A percentile compares a stretch with the other conserved stretches of the same genome.
phyloP scores from a whole-genome alignment of 148 eudicot genomes.

The Silene latifolia region DNA sequence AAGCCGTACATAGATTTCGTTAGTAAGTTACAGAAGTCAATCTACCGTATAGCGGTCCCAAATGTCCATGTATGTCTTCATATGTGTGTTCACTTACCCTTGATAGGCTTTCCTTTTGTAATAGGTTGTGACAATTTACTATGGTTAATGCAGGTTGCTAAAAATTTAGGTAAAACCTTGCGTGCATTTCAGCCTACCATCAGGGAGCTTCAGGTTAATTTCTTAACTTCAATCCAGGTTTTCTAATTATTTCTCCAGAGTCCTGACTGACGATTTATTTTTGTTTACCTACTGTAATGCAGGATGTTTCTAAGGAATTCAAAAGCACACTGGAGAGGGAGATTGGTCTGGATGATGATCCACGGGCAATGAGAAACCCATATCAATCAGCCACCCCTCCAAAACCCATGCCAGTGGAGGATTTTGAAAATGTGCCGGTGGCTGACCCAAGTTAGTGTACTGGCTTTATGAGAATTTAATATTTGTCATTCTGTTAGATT shows the following conservation, averaged over 20 bases:
- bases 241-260: background rate
- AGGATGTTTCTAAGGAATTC: conserved; percentile 97
- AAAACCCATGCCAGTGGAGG: conserved; percentile 32
- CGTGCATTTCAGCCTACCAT: conserved; percentile 94
- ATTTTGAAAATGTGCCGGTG: conserved; percentile 28
- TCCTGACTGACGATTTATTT: background rate
- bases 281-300: conserved; percentile 7
- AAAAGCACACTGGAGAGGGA: conserved; percentile 89
- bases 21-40: background rate
- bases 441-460: conserved; percentile 65
- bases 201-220: conserved; percentile 79
- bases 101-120: conserved; percentile 3
- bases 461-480: background rate
- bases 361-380: conserved; percentile 32
- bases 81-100: background rate
- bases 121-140: conserved; percentile 6
- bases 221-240: background rate
- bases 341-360: conserved; percentile 85
- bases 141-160: conserved; percentile 65
- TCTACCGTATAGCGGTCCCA: background rate
- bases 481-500: background rate
- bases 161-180: conserved; percentile 78
- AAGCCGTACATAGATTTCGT: no score
- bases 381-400: conserved; percentile 38
- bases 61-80: background rate